Evolutionary conservation across 805 yeast genomes (phyloP).

Genomic region (Nakazawaea holstii): DNA sequence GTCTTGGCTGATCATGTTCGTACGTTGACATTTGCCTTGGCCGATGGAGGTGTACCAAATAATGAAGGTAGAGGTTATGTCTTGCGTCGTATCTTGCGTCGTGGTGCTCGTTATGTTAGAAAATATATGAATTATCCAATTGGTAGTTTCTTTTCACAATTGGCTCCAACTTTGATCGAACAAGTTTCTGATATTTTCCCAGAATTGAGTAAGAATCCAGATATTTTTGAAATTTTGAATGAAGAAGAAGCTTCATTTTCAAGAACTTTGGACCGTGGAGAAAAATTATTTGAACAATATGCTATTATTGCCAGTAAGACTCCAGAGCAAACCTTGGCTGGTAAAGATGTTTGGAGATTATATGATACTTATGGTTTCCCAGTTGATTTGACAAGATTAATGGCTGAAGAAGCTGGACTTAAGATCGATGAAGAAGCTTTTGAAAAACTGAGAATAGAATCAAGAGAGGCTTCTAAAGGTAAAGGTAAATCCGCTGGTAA

Average conservation of each 20-base stretch:
- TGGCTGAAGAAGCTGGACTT: constrained; percentile 98
- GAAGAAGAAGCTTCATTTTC: constrained; percentile 97
- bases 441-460: constrained; percentile 82
- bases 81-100: constrained; percentile 90
- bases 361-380: constrained; percentile 99
- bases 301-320: constrained; percentile 77
- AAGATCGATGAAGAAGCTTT: constrained; percentile 90
- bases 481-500: constrained; percentile 59
- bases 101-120: constrained; percentile 96
- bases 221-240: constrained; percentile 82
- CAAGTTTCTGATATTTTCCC: constrained; percentile 91
- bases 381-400: constrained; percentile 91
- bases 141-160: constrained; percentile 86
- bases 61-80: constrained; percentile 99
- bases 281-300: constrained; percentile 89
- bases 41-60: constrained; percentile 99
- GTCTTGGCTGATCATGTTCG: constrained; percentile 98
- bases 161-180: constrained; percentile 88
- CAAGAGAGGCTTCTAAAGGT: constrained; percentile 94
- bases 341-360: constrained; percentile 96
- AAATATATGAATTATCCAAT: constrained; percentile 95
- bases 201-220: constrained; percentile 68
- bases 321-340: constrained; percentile 72
- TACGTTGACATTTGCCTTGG: constrained; percentile 90
- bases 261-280: constrained; percentile 96